A percentile compares a stretch with the other conserved stretches of the same genome.
phyloP scores from a whole-genome alignment of 176 grass and related monocot genomes.

The Dactylis glomerata region DNA sequence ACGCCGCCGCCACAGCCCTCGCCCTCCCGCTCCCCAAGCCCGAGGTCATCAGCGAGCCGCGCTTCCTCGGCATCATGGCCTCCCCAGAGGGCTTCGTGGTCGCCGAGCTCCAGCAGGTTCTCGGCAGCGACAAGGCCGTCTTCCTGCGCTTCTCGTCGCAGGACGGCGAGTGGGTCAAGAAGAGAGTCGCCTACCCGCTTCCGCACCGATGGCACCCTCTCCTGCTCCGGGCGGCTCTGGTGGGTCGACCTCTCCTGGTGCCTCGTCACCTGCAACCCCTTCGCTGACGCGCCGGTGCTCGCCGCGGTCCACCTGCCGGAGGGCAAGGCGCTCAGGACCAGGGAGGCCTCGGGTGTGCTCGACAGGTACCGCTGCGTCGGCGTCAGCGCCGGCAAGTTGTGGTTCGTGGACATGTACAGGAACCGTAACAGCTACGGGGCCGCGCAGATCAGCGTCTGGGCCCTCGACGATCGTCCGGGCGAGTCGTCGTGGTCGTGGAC shows the following conservation, averaged over 20 bases:
- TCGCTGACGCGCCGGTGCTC: not conserved
- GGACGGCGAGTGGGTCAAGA: not conserved
- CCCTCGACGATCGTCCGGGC: not conserved
- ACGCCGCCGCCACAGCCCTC: not conserved
- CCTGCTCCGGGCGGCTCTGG: not conserved
- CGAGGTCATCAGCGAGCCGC: not conserved
- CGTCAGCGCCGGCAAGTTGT: not conserved
- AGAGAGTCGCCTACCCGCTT: not conserved
- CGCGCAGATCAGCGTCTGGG: not conserved
- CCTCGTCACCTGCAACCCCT: not conserved
- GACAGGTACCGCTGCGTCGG: slow-evolving; percentile 3
- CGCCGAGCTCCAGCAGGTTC: not conserved
- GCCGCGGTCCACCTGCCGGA: not conserved
- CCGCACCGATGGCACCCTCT: not conserved
- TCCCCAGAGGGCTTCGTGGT: not conserved
- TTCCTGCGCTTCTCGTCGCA: slow-evolving; percentile 6
- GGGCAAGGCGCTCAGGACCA: not conserved
- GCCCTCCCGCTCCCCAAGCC: not conserved
- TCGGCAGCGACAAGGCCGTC: not conserved
- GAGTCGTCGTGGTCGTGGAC: not conserved
- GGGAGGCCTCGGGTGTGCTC: not conserved
- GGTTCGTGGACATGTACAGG: not conserved
- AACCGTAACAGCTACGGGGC: not conserved
- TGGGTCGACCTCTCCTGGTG: not conserved
- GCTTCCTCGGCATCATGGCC: not conserved